Evolutionary conservation across 805 yeast genomes (phyloP).

Genomic region (Yarrowia sp.): DNA sequence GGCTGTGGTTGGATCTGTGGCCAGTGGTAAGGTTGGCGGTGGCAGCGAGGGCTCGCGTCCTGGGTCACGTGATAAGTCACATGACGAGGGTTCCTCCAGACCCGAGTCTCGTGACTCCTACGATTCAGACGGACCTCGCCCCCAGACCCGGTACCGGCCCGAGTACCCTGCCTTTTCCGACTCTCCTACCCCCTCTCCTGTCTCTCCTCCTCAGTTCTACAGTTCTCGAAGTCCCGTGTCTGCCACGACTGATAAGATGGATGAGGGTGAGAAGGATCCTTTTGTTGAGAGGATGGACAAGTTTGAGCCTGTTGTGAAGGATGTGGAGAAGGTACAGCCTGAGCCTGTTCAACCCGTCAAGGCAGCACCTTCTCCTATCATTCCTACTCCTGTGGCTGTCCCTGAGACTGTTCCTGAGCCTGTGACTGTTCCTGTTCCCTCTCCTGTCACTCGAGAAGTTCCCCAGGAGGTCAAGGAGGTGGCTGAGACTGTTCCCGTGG

Average conservation of each 20-base stretch:
- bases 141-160: not conserved
- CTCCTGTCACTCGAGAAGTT: not conserved
- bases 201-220: slow-evolving; percentile 26
- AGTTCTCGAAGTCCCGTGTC: slow-evolving; percentile 16
- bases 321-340: not conserved
- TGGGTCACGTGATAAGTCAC: not conserved
- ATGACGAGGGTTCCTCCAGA: too few relatives aligned
- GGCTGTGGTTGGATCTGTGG: slow-evolving; percentile 14
- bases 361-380: not conserved
- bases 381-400: slow-evolving; percentile 18
- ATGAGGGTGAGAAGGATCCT: slow-evolving; percentile 7
- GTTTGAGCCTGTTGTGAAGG: slow-evolving; percentile 1
- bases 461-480: slow-evolving; percentile 17
- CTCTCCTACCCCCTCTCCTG: slow-evolving; percentile 11
- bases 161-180: slow-evolving; percentile 16
- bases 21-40: not conserved
- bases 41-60: not conserved
- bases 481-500: slow-evolving; percentile 11
- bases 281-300: not conserved
- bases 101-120: not conserved
- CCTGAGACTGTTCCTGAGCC: not conserved
- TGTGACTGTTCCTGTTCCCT: too few relatives aligned
- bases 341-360: not conserved
- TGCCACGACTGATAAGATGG: not conserved
- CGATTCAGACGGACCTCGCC: not conserved